Evolutionary conservation across 2,329 filamentous ascomycete species (phyloP).

Genomic region (Botrytis squamosa): DNA sequence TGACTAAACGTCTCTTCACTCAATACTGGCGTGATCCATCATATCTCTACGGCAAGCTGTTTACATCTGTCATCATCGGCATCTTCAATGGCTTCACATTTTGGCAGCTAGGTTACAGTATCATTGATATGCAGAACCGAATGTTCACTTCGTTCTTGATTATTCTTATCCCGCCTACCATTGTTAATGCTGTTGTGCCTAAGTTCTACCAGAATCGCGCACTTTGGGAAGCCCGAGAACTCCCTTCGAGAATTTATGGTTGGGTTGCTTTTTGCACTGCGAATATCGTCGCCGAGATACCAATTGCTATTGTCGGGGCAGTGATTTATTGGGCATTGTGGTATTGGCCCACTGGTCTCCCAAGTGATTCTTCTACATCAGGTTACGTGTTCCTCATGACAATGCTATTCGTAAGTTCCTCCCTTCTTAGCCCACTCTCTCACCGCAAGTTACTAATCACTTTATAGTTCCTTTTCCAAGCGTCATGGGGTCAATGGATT

Average conservation of each 20-base stretch:
- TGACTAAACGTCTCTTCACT: slow-evolving; percentile 68
- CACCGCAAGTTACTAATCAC: background rate
- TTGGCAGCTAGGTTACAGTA: slow-evolving; percentile 63
- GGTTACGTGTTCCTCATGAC: slow-evolving; percentile 80
- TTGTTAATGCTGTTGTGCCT: slow-evolving; percentile 73
- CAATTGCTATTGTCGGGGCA: slow-evolving; percentile 61
- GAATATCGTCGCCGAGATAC: slow-evolving; percentile 71
- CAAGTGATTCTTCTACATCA: slow-evolving; percentile 59
- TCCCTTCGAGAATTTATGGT: slow-evolving; percentile 72
- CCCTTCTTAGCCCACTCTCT: background rate
- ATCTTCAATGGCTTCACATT: slow-evolving; percentile 82
- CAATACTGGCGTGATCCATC: slow-evolving; percentile 75
- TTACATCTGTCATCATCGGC: slow-evolving; percentile 67
- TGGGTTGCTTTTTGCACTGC: slow-evolving; percentile 76
- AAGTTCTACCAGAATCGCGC: slow-evolving; percentile 74
- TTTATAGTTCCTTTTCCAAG: slow-evolving; percentile 32
- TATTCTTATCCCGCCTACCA: slow-evolving; percentile 61
- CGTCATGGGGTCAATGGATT: slow-evolving; percentile 76
- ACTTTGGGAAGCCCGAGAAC: slow-evolving; percentile 72
- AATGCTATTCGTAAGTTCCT: slow-evolving; percentile 56
- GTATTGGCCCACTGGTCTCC: slow-evolving; percentile 75
- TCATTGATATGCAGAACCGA: slow-evolving; percentile 71
- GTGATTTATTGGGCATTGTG: slow-evolving; percentile 71
- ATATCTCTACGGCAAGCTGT: slow-evolving; percentile 76
- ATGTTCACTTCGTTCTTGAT: slow-evolving; percentile 73